A percentile compares a stretch with the other conserved stretches of the same genome.
phyloP scores from a whole-genome alignment of 2,329 filamentous ascomycete species.

The Knufia fluminis region DNA sequence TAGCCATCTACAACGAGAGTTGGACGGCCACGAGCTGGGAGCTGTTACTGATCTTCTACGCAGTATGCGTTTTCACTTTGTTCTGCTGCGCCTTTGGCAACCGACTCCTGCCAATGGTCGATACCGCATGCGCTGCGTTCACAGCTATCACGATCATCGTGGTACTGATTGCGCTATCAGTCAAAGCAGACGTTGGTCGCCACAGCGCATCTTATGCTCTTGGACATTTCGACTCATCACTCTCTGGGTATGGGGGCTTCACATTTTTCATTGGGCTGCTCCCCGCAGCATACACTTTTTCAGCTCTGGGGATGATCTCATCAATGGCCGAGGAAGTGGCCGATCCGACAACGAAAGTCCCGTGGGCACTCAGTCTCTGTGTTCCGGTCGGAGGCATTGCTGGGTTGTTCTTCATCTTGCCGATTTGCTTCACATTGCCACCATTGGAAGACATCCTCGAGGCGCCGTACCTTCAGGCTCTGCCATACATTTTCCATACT shows the following conservation, averaged over 20 bases:
- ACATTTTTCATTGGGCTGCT: slow-evolving; percentile 56
- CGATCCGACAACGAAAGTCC: slow-evolving; percentile 44
- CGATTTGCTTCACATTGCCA: slow-evolving; percentile 44
- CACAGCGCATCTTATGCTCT: slow-evolving; percentile 45
- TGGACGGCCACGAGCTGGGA: slow-evolving; percentile 52
- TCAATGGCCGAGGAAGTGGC: slow-evolving; percentile 54
- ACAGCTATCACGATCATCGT: slow-evolving; percentile 49
- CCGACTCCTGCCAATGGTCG: slow-evolving; percentile 54
- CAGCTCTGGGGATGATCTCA: slow-evolving; percentile 53
- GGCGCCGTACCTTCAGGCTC: slow-evolving; percentile 39
- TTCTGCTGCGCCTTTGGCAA: slow-evolving; percentile 59
- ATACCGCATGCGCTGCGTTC: slow-evolving; percentile 49
- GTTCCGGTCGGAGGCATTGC: slow-evolving; percentile 46
- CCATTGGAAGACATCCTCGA: slow-evolving; percentile 37
- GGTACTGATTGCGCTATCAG: slow-evolving; percentile 48
- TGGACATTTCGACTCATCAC: slow-evolving; percentile 47
- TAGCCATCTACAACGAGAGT: slow-evolving; percentile 47
- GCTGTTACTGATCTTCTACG: slow-evolving; percentile 62
- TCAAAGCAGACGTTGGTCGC: slow-evolving; percentile 45
- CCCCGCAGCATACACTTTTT: slow-evolving; percentile 50
- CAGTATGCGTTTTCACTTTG: slow-evolving; percentile 55
- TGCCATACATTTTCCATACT: slow-evolving; percentile 43
- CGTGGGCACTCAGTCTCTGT: slow-evolving; percentile 43
- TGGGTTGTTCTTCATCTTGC: slow-evolving; percentile 47
- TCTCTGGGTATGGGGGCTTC: slow-evolving; percentile 51